A percentile compares a stretch with the other conserved stretches of the same genome.
Evolutionary conservation across 2,329 filamentous ascomycete species (phyloP).

Genomic region (Daldinia eschscholtzii): DNA sequence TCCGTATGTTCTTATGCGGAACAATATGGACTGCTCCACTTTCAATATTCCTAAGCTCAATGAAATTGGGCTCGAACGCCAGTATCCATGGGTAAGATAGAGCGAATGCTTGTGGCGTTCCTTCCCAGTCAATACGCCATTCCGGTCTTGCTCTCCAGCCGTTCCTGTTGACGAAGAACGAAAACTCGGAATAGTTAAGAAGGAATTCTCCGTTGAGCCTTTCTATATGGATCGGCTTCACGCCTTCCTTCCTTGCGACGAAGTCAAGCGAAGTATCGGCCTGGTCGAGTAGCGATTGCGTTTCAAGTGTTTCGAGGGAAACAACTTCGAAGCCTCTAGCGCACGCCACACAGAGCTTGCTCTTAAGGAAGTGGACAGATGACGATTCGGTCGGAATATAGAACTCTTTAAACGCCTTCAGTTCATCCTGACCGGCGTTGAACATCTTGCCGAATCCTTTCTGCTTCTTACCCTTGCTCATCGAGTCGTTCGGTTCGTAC

Average conservation of each 20-base stretch:
- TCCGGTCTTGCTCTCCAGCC: slow-evolving; percentile 96
- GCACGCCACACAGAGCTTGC: slow-evolving; percentile 95
- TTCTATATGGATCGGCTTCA: slow-evolving; percentile 96
- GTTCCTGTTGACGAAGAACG: slow-evolving; percentile 98
- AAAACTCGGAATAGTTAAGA: slow-evolving; percentile 98
- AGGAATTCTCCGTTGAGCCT: slow-evolving; percentile 96
- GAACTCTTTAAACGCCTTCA: slow-evolving; percentile 98
- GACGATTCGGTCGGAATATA: slow-evolving; percentile 99
- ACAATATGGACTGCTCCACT: slow-evolving; percentile 95
- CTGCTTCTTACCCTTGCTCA: slow-evolving; percentile 94
- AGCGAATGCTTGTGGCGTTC: slow-evolving; percentile 89
- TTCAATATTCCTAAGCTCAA: slow-evolving; percentile 96
- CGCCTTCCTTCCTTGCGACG: slow-evolving; percentile 91
- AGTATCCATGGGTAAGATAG: slow-evolving; percentile 97
- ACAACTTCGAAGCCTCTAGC: slow-evolving; percentile 97
- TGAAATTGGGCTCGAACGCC: slow-evolving; percentile 97
- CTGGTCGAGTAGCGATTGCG: slow-evolving; percentile 95
- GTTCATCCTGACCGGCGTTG: slow-evolving; percentile 88
- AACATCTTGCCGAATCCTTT: slow-evolving; percentile 97
- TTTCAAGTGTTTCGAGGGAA: slow-evolving; percentile 95
- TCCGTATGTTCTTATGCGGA: slow-evolving; percentile 94
- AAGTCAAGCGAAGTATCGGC: slow-evolving; percentile 98
- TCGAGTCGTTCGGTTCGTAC: slow-evolving; percentile 96
- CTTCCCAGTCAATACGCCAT: slow-evolving; percentile 98
- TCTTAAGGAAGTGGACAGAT: slow-evolving; percentile 96